A percentile compares a stretch with the other conserved stretches of the same genome.
Evolutionary conservation across 2,329 filamentous ascomycete genomes (phyloP).

Genomic region (Neofusicoccum ribis): DNA sequence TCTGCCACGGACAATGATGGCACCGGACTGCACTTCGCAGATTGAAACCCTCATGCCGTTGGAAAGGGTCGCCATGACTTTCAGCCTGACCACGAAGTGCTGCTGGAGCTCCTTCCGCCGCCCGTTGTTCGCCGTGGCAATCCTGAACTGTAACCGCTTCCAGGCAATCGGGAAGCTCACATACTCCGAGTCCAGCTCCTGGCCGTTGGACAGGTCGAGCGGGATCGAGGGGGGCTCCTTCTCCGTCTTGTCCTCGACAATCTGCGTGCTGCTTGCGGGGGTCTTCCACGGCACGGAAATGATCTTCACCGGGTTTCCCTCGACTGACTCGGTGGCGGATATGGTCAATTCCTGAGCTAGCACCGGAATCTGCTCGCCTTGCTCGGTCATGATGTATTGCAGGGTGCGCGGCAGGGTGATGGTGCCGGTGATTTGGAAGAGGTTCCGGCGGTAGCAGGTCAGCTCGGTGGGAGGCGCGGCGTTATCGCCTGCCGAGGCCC

Average conservation of each 20-base stretch:
- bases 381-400: conserved; percentile 78
- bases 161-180: conserved; percentile 91
- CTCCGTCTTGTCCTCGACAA: conserved; percentile 67
- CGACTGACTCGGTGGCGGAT: conserved; percentile 91
- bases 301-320: conserved; percentile 86
- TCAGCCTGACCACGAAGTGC: conserved; percentile 88
- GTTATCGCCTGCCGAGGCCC: conserved; percentile 58
- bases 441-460: conserved; percentile 92
- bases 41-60: conserved; percentile 81
- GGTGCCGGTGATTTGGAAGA: conserved; percentile 93
- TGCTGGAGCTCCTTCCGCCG: conserved; percentile 93
- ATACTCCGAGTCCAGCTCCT: conserved; percentile 76
- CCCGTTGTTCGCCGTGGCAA: conserved; percentile 94
- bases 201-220: conserved; percentile 64
- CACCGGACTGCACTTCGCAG: conserved; percentile 81
- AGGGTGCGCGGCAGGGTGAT: conserved; percentile 77
- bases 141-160: conserved; percentile 90
- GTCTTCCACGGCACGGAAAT: conserved; percentile 99
- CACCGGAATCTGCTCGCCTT: conserved; percentile 81
- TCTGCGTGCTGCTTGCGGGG: conserved; percentile 74
- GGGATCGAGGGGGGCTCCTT: conserved; percentile 85
- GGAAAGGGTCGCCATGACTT: conserved; percentile 78
- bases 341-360: conserved; percentile 82
- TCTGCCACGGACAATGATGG: conserved; percentile 89
- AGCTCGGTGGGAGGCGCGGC: conserved; percentile 69